Evolutionary conservation across 495 filamentous ascomycete genomes (phyloP), one percentile per base, ranked within the genome.

Genomic region (Geopyxis carbonaria): DNA sequence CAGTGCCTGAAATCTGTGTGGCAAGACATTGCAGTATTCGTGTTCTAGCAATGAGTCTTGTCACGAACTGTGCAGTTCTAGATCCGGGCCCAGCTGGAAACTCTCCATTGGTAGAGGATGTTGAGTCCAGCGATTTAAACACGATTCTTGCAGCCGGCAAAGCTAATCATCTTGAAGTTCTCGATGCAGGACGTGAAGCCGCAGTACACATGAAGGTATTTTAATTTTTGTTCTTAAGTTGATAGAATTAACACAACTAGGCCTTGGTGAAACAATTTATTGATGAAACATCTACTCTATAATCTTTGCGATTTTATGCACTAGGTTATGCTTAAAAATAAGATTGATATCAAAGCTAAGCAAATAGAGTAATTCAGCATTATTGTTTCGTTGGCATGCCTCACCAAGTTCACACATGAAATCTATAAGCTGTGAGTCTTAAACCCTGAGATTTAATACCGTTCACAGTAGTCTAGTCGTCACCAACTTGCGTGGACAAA

Each of bases 1-100:
- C 78, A 4, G 75, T 83, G 11, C 79, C 79, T 8, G 79, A 85
- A 51, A 75, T 82, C 28, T 67, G 82, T 34, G 72, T 77, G 13
- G 78, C 79, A 10, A 65, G 79, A 45, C 79, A 85, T 50, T 72
- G 66, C 40, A 73, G 70, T 8, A 64, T 85, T 39, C 63, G 69
- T 22, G 73, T 83, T n/a, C 53, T 81, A 29, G 79, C 76, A 22
- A 67, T 82, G 45, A 82, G 76, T 43, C 58, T 85, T 16, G 77
- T 84, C n/a, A 84, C 79, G 13, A 85, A 85, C 51, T 70, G 61
- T 7, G 70, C 73, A 2, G 75, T 84, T 6, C 54, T 80, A 24
- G 69, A 76, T 32, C 63, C 73, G 3, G 72, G 66, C 0, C 66
- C 74, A 16, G 62, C 69, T 23, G 79, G 78, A 8, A 70, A 82